These are phyloP conservation scores for Primulina eburnea DNA, from an alignment of 257 asterid genomes.

Conservation along the genomic window DNA sequence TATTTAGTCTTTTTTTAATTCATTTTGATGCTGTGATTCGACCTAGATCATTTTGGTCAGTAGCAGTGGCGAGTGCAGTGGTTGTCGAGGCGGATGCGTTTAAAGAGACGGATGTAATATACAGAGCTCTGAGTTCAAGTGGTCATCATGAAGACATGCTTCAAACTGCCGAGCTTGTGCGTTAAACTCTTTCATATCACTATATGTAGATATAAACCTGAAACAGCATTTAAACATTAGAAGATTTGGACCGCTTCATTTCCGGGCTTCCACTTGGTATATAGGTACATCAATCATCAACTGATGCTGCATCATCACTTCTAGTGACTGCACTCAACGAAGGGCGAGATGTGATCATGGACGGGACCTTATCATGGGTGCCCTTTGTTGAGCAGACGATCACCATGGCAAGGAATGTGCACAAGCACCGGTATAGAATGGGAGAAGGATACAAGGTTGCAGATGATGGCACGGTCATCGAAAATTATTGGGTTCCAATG, in stretches of 20 bases:
- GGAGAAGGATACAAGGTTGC: slow-evolving; percentile 80
- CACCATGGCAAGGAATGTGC: slow-evolving; percentile 81
- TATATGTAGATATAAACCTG: neutral
- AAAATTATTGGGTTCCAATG: slow-evolving; percentile 68
- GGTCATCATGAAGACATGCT: slow-evolving; percentile 97
- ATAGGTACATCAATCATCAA: slow-evolving; percentile 93
- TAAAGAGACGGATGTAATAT: slow-evolving; percentile 89
- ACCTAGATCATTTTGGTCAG: slow-evolving; percentile 75
- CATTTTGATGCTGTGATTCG: neutral
- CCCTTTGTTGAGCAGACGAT: slow-evolving; percentile 93
- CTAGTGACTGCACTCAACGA: slow-evolving; percentile 87
- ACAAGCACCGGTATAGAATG: slow-evolving; percentile 71
- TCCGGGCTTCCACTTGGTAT: neutral
- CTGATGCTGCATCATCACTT: slow-evolving; percentile 93
- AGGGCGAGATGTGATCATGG: slow-evolving; percentile 98
- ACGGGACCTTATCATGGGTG: slow-evolving; percentile 92
- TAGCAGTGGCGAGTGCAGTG: slow-evolving; percentile 72
- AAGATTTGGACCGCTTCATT: too few relatives aligned
- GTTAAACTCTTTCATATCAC: neutral
- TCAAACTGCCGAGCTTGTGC: slow-evolving; percentile 78
- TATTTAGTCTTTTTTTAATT: neutral
- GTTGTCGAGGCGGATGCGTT: slow-evolving; percentile 95
- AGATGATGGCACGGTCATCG: slow-evolving; percentile 68
- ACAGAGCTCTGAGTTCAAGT: slow-evolving; percentile 70
- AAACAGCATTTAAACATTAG: too few relatives aligned